phyloP scores from a whole-genome alignment of 2,329 filamentous ascomycete genomes.

The Corniculantispora saksenae region DNA sequence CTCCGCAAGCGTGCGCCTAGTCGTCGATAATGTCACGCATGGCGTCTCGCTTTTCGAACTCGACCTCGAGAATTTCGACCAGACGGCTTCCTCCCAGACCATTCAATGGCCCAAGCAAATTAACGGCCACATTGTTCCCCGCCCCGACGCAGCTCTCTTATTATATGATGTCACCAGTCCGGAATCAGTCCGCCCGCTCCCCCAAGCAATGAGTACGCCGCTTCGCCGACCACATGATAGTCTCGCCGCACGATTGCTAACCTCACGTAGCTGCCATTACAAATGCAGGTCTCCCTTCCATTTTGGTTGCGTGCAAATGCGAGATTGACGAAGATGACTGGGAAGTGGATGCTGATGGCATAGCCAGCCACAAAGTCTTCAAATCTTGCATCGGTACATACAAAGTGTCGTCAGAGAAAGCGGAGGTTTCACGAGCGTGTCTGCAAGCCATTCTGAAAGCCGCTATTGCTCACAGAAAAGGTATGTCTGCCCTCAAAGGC shows the following conservation, averaged over 20 bases:
- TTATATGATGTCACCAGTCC: conserved; percentile 85
- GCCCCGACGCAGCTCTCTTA: conserved; percentile 79
- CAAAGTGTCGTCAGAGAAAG: conserved; percentile 68
- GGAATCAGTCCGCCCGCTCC: conserved; percentile 72
- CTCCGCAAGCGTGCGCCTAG: conserved; percentile 57
- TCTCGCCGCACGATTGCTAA: conserved; percentile 17
- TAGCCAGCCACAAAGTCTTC: conserved; percentile 64
- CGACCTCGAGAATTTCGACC: conserved; percentile 65
- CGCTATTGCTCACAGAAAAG: conserved; percentile 66
- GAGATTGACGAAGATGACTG: conserved; percentile 72
- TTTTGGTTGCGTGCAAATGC: conserved; percentile 88
- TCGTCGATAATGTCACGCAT: conserved; percentile 59
- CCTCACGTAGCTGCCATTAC: conserved; percentile 65
- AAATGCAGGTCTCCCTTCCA: conserved; percentile 71
- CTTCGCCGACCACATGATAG: conserved; percentile 14
- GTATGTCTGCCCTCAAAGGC: conserved; percentile 44
- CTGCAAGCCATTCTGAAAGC: conserved; percentile 74
- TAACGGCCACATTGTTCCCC: conserved; percentile 70
- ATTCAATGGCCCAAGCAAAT: conserved; percentile 69
- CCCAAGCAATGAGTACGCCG: conserved; percentile 75
- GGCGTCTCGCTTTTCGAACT: conserved; percentile 65
- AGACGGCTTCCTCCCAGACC: conserved; percentile 52
- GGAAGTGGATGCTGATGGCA: conserved; percentile 67
- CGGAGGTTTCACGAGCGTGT: conserved; percentile 73
- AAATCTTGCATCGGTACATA: conserved; percentile 71